Evolutionary conservation across 1,284 basidiomycete species (phyloP).

Genomic region (Microbotryum lychnidis-dioicae): DNA sequence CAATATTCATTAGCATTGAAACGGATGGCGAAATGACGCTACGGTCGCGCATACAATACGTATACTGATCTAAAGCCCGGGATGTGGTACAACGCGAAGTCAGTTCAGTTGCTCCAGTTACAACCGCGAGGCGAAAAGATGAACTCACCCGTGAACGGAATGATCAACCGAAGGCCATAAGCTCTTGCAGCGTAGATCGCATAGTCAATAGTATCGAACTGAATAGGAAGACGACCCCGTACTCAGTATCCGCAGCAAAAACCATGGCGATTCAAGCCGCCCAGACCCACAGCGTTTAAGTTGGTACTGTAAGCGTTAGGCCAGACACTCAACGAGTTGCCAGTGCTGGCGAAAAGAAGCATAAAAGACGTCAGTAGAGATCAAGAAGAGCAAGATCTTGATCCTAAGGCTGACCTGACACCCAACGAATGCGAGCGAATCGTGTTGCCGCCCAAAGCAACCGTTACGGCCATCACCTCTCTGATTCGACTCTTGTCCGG

Average conservation of each 20-base stretch:
- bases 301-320: slow-evolving; percentile 33
- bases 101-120: not conserved
- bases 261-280: not conserved
- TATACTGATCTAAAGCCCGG: slow-evolving; percentile 17
- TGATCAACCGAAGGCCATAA: slow-evolving; percentile 41
- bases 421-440: slow-evolving; percentile 41
- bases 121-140: not conserved
- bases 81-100: not conserved
- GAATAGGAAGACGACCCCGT: not conserved
- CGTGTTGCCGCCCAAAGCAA: slow-evolving; percentile 40
- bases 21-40: not conserved
- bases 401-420: slow-evolving; percentile 13
- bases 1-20: not conserved
- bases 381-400: not conserved
- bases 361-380: not conserved
- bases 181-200: slow-evolving; percentile 39
- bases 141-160: slow-evolving; percentile 39
- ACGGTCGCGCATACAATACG: slow-evolving; percentile 14
- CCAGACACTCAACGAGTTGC: slow-evolving; percentile 24
- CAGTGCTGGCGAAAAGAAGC: slow-evolving; percentile 4
- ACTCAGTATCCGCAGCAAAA: not conserved
- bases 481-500: slow-evolving; percentile 37
- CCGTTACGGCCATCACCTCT: slow-evolving; percentile 37
- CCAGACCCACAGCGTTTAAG: slow-evolving; percentile 27
- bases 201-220: slow-evolving; percentile 41